These are phyloP conservation scores for Skeletonema costatum DNA, from an alignment of 108 stramenopile species.

Conservation along the genomic window DNA sequence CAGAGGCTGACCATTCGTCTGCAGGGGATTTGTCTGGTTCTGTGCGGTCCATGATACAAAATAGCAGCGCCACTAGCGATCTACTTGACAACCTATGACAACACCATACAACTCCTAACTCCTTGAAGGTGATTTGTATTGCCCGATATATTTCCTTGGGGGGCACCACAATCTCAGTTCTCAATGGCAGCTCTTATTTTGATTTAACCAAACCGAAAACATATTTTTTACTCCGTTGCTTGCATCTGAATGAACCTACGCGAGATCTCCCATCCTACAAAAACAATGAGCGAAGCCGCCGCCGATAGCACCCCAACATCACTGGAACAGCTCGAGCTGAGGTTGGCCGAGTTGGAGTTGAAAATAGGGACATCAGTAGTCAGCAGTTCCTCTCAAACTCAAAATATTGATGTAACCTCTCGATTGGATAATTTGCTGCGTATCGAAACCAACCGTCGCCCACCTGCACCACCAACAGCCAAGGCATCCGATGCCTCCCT, in stretches of 20 bases:
- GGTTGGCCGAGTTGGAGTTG: slow-evolving; percentile 32
- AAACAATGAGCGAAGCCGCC: slow-evolving; percentile 1
- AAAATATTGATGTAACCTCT: slow-evolving; percentile 6
- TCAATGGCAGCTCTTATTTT: too few species aligned
- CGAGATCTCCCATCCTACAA: background rate
- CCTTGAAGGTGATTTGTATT: too few species aligned
- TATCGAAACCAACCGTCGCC: slow-evolving; percentile 12
- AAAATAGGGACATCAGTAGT: slow-evolving; percentile 4
- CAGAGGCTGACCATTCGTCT: slow-evolving; percentile 72
- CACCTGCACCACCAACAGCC: slow-evolving; percentile 4
- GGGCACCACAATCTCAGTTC: too few species aligned
- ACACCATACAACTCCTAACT: too few species aligned
- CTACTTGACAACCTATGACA: too few species aligned
- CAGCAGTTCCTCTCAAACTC: background rate
- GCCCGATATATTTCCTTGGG: too few species aligned
- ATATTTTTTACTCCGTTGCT: too few species aligned
- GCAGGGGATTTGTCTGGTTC: slow-evolving; percentile 77
- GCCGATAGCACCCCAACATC: background rate
- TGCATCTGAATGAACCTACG: background rate
- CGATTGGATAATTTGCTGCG: slow-evolving; percentile 43
- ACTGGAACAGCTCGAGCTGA: slow-evolving; percentile 27
- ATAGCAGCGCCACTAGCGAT: too few species aligned
- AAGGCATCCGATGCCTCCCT: slow-evolving; percentile 10
- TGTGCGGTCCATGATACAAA: slow-evolving; percentile 59
- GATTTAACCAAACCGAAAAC: too few species aligned